phyloP scores from a whole-genome alignment of 169 alveolate species.

The Eimeria acervulina region DNA sequence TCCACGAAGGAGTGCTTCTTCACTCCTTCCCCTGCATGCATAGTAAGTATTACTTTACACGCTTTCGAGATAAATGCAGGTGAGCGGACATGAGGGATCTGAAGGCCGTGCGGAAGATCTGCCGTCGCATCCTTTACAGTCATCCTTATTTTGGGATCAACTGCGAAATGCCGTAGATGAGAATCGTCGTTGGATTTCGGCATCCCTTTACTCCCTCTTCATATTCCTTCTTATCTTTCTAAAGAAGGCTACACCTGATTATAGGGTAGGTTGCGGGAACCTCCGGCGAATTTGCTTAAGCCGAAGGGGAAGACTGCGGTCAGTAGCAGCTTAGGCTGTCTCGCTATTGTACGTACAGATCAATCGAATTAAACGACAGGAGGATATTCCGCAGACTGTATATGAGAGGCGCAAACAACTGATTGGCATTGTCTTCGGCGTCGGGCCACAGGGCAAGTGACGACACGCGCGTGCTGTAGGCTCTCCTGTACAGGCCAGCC shows the following conservation, averaged over 20 bases:
- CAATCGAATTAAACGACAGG: constrained; percentile 12
- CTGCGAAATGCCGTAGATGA: constrained; percentile 17
- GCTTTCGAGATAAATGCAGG: constrained; percentile 15
- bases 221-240: neutral
- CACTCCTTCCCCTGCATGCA: neutral
- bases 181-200: constrained; percentile 32
- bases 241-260: constrained; percentile 5
- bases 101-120: neutral
- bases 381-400: constrained; percentile 18
- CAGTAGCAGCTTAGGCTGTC: neutral
- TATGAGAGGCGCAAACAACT: constrained; percentile 24
- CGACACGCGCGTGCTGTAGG: neutral
- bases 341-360: constrained; percentile 27
- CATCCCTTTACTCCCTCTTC: neutral
- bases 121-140: neutral
- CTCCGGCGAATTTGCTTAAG: no score
- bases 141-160: neutral
- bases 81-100: neutral
- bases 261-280: constrained; percentile 28
- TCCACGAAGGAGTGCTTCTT: no score
- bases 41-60: no score
- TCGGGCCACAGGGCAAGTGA: constrained; percentile 54
- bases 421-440: constrained; percentile 35
- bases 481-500: neutral
- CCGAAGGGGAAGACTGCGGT: neutral